phyloP scores from a whole-genome alignment of 805 yeast species.

The Candida golubevii region DNA sequence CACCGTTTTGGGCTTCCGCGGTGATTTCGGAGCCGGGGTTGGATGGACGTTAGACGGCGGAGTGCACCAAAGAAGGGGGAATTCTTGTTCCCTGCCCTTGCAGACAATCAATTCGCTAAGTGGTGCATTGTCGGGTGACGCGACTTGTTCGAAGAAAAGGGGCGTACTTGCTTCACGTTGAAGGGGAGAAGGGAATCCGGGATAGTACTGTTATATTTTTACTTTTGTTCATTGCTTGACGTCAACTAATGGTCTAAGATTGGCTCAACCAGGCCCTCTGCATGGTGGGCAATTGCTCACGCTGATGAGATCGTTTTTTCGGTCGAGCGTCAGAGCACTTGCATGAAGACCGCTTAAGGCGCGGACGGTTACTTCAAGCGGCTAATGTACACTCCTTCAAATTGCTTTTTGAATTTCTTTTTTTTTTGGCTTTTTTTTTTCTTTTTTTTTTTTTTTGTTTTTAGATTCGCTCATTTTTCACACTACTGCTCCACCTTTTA shows the following conservation, averaged over 20 bases:
- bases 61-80: not conserved
- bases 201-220: not conserved
- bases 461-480: not conserved
- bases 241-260: not conserved
- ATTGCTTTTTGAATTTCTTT: not conserved
- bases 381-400: conserved; percentile 1
- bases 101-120: conserved; percentile 4
- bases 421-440: not conserved
- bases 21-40: not conserved
- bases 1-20: no score
- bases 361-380: conserved; percentile 1
- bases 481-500: not conserved
- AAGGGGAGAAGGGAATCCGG: no score
- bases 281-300: not conserved
- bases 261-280: not conserved
- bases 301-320: not conserved
- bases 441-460: not conserved
- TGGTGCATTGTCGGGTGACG: not conserved
- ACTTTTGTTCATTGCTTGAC: not conserved
- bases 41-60: not conserved
- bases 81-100: conserved; percentile 2
- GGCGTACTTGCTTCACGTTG: not conserved
- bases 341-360: not conserved
- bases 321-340: not conserved
- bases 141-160: not conserved